Base-by-base conservation (phyloP, 208 protist species). In the Trypanosomatidae sp. region DNA sequence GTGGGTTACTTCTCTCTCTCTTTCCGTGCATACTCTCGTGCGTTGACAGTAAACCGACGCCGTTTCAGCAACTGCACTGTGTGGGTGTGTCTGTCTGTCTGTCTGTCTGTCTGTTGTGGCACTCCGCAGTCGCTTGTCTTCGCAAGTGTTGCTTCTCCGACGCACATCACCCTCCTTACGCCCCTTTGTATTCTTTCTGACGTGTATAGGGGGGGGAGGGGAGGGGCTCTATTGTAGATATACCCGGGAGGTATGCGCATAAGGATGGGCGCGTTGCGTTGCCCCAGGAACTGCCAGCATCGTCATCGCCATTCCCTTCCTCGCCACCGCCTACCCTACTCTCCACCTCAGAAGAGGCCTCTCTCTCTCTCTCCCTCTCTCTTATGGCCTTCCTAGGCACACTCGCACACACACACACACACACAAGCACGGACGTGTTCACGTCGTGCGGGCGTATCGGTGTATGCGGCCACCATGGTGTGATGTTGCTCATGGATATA, bases 371-470 rank as follows among this genome's bases (percentile, higher is more conserved):
- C n/a, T 59, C 9, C 17, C 59, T 25, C 36, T 64, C 33, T 17
- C 28, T 8, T 25, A 65, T 28, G 17, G 4, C 5, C 19, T 22
- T 33, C 13, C 13, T 22, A 46, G 6, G n/a, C 17, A 41, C 28
- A 25, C 58, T 43, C 58, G 10, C 58, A 43, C 59, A 64, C 59
- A 64, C 58, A 64, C 55, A 60, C 55, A 62, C 56, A 62, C 28
- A 39, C 56, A 62, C 55, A 62, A n/a, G 33, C 28, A 39, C 56
- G 33, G 10, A 6, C 0, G 30, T 28, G 30, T 36, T 15, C 28
- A 62, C 13, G 22, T 55, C 50, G 36, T 28, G 17, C 25, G 22
- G 22, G 50, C 50, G 22, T 28, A n/a, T 55, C 50, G 50, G 50
- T 55, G 50, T n/a, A 12, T 25, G 55, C 13, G 2, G 55, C 13